Evolutionary conservation across 768 basidiomycete genomes (phyloP).

Genomic region (Panellus pusillus): DNA sequence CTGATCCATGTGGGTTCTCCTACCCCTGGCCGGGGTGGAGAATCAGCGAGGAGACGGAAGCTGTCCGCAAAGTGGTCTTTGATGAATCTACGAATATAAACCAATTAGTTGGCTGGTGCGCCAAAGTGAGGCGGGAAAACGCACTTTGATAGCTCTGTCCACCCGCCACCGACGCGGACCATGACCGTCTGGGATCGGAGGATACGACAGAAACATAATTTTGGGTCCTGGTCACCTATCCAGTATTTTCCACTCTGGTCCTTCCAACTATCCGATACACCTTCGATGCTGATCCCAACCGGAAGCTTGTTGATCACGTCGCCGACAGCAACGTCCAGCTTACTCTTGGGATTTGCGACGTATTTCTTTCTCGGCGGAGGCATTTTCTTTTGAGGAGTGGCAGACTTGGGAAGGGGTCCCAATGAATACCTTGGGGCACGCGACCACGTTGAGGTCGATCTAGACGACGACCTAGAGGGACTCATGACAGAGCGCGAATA

Average conservation of each 20-base stretch:
- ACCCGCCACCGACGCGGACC: constrained; percentile 95
- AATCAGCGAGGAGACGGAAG: constrained; percentile 71
- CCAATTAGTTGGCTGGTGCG: constrained; percentile 11
- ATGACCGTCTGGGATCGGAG: constrained; percentile 90
- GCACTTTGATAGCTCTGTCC: constrained; percentile 88
- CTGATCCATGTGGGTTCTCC: constrained; percentile 85
- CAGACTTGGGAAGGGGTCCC: constrained; percentile 40
- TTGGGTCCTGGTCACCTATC: constrained; percentile 91
- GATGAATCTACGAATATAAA: constrained; percentile 62
- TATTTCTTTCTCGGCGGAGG: constrained; percentile 62
- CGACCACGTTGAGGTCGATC: constrained; percentile 63
- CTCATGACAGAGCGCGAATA: constrained; percentile 44
- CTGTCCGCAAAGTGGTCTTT: constrained; percentile 83
- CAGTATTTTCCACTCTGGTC: constrained; percentile 95
- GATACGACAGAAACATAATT: constrained; percentile 89
- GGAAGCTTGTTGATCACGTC: constrained; percentile 88
- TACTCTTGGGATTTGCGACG: constrained; percentile 85
- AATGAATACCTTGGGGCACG: constrained; percentile 68
- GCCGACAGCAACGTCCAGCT: constrained; percentile 90
- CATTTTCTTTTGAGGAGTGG: constrained; percentile 48
- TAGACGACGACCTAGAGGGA: constrained; percentile 41
- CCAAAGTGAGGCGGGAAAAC: constrained; percentile 27
- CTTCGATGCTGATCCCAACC: constrained; percentile 79
- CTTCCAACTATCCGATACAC: constrained; percentile 82
- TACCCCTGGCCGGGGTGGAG: constrained; percentile 50